Evolutionary conservation across 1,139 yeast genomes (phyloP), one percentile per base, ranked within the genome.

Genomic region (Yamadazyma oceani): DNA sequence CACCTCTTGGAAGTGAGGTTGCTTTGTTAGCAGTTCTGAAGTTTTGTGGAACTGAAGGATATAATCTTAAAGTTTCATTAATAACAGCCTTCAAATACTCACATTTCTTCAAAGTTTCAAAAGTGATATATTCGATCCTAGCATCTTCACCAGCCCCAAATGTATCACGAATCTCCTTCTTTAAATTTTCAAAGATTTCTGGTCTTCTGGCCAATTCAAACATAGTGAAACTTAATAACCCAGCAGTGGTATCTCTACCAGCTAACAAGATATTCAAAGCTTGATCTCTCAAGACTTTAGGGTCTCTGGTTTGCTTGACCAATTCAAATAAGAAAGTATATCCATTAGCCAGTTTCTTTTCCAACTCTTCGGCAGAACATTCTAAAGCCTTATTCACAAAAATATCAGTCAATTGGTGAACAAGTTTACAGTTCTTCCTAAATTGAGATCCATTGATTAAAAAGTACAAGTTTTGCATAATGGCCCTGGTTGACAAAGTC

Each of bases 21-120:
- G 66, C 64, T 36, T 55, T 62, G 16, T 60, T 58, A 17, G 78
- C 66, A 17, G 55, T 53, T 36, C 81, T 62, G 48, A 61, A 61
- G 50, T 75, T 75, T 37, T 55, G 51, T 6, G 80, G 80, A 16
- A 75, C 80, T 4, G 74, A 62, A 5, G 81, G 81, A 46, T 72
- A 74, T 48, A 75, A 49, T 42, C 81, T 61, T 44, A 75, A 63
- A 4, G 61, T 56, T 51, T 75, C 81, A 48, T 72, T 73, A 34
- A 75, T 49, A 29, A 69, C 68, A 32, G 64, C 61, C 43, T 65
- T 64, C 46, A 75, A 62, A 50, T 72, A 73, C 38, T 62, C 66
- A 52, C 76, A 70, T 38, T 64, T 64, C 56, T 74, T 73, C 43
- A 75, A 60, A 5, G 69, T 54, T 44, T 73, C 78, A 43, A 73